These are phyloP conservation scores for Lactarius vividus DNA, from an alignment of 768 basidiomycete species.

Conservation along the genomic window DNA sequence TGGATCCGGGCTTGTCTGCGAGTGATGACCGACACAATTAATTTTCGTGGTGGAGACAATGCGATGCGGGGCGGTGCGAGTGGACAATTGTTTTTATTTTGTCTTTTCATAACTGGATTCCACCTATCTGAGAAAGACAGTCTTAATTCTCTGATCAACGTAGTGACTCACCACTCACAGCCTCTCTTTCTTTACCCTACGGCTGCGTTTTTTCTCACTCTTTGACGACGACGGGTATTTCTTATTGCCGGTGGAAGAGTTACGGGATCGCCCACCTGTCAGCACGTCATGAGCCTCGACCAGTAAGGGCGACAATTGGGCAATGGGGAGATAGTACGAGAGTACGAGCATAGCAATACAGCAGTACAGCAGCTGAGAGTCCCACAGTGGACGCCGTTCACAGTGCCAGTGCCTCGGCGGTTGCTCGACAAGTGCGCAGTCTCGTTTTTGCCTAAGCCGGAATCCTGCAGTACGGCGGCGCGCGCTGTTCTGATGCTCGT, in stretches of 20 bases:
- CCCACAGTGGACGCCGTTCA: background rate
- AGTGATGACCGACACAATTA: background rate
- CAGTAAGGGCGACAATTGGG: background rate
- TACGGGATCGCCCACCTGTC: background rate
- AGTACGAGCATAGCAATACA: background rate
- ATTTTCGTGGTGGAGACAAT: background rate
- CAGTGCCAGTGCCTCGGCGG: background rate
- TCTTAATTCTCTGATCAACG: background rate
- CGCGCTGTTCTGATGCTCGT: conserved; percentile 5
- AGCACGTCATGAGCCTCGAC: background rate
- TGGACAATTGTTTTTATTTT: background rate
- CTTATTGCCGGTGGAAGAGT: background rate
- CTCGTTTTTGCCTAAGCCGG: background rate
- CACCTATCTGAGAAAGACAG: no score
- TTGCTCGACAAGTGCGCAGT: conserved; percentile 25
- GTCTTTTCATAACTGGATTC: background rate
- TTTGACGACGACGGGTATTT: background rate
- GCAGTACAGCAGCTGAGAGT: background rate
- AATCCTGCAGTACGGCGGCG: conserved; percentile 6
- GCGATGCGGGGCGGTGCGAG: background rate
- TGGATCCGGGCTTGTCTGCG: background rate
- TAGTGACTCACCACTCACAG: background rate
- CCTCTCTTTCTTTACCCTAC: background rate
- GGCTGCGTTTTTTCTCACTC: background rate
- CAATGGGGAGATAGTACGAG: background rate